Conservation (phyloP, 106 monocot species). For the Acorus gramineus region DNA sequence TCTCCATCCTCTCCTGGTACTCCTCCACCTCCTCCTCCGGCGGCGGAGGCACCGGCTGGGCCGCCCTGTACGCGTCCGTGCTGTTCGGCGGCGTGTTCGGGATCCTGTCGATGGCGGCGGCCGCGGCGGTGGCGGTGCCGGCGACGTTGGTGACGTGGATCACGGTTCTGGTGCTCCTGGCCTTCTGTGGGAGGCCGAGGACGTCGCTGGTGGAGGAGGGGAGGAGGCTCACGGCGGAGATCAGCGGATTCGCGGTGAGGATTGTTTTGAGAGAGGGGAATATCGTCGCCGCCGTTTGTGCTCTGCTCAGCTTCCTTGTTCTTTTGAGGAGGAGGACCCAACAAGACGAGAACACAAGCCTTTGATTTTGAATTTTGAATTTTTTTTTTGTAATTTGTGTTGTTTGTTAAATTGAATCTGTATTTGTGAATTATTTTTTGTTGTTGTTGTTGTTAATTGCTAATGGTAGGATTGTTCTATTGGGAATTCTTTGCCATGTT, state of each 20-base stretch:
- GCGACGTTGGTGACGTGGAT: slow-evolving; percentile 74
- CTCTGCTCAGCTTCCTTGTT: not conserved
- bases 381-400: not conserved
- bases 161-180: slow-evolving; percentile 67
- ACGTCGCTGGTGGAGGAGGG: slow-evolving; percentile 34
- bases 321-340: not conserved
- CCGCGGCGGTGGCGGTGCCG: slow-evolving; percentile 59
- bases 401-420: too few relatives aligned
- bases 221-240: slow-evolving; percentile 38
- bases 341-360: not conserved
- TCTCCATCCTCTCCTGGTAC: slow-evolving; percentile 79
- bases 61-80: slow-evolving; percentile 48
- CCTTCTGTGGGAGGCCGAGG: slow-evolving; percentile 51
- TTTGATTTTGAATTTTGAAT: not conserved
- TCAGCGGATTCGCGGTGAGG: slow-evolving; percentile 24
- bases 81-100: slow-evolving; percentile 71
- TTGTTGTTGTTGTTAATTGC: too few relatives aligned
- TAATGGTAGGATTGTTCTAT: too few relatives aligned
- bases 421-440: too few relatives aligned
- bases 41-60: too few relatives aligned
- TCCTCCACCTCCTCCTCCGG: slow-evolving; percentile 14
- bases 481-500: too few relatives aligned
- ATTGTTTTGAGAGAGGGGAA: slow-evolving; percentile 52
- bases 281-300: slow-evolving; percentile 17
- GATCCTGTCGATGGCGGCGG: slow-evolving; percentile 57